Conservation (phyloP, 768 basidiomycete genomes). For the Serendipita sp. region DNA sequence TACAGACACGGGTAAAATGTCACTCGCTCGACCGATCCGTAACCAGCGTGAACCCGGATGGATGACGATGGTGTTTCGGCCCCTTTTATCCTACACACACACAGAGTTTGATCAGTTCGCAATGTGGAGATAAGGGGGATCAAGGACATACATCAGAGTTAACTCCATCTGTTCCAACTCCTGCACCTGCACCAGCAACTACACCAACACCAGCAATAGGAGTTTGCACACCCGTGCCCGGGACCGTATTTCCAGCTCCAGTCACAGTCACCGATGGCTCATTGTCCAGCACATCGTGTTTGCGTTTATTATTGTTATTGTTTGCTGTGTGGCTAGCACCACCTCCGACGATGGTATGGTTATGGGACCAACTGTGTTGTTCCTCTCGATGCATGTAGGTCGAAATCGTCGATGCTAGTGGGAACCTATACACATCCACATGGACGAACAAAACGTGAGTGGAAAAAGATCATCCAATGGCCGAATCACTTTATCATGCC, state of each 20-base stretch:
- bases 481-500: too few species aligned
- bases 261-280: neutral
- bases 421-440: neutral
- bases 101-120: slow-evolving; percentile 3
- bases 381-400: slow-evolving; percentile 3
- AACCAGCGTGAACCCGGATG: slow-evolving; percentile 63
- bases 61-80: slow-evolving; percentile 61
- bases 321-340: too few species aligned
- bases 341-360: too few species aligned
- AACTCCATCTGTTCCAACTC: too few species aligned
- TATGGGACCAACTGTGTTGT: slow-evolving; percentile 1
- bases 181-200: too few species aligned
- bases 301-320: neutral
- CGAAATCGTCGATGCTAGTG: neutral
- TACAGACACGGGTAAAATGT: slow-evolving; percentile 51
- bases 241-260: too few species aligned
- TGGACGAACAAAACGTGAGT: neutral
- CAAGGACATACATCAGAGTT: neutral
- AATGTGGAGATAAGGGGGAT: neutral
- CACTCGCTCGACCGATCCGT: slow-evolving; percentile 60
- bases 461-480: neutral
- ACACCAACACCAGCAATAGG: too few species aligned
- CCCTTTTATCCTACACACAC: slow-evolving; percentile 35
- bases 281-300: neutral
- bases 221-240: too few species aligned